Conservation (phyloP, 208 protist species). For the Lotmaria passim region DNA sequence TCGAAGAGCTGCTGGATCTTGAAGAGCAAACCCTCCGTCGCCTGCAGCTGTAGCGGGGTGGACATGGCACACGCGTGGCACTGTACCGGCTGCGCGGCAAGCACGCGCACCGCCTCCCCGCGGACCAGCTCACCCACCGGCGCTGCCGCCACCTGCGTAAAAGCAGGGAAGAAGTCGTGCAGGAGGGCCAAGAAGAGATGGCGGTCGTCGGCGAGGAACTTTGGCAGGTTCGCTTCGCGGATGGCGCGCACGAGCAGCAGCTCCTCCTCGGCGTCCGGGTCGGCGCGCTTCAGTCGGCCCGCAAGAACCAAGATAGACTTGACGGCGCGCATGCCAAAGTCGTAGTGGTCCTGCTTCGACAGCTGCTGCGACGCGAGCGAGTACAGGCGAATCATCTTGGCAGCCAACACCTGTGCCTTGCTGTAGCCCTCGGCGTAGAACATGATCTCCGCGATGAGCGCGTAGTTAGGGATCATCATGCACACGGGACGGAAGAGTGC, state of each 20-base stretch:
- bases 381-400: conserved; percentile 97
- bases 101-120: conserved; percentile 44
- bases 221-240: conserved; percentile 93
- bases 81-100: conserved; percentile 47
- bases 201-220: conserved; percentile 92
- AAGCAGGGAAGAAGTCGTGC: conserved; percentile 90
- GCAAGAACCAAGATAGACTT: conserved; percentile 95
- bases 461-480: conserved; percentile 98
- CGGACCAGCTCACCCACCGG: conserved; percentile 61
- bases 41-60: conserved; percentile 53
- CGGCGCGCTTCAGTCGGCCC: conserved; percentile 86
- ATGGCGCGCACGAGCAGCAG: conserved; percentile 92
- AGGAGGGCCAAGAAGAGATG: conserved; percentile 92
- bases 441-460: conserved; percentile 97
- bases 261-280: conserved; percentile 90
- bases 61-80: neutral
- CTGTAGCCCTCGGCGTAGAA: conserved; percentile 97
- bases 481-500: conserved; percentile 95
- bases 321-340: conserved; percentile 96
- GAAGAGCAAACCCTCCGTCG: conserved; percentile 75
- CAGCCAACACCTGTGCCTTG: conserved; percentile 86
- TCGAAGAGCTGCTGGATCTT: conserved; percentile 95
- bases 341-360: conserved; percentile 96
- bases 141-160: conserved; percentile 36
- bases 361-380: conserved; percentile 94